Percentiles rank a stretch among this genome's conserved stretches.
These are phyloP conservation scores for Artemisia argyi DNA, from an alignment of 129 eudicot genomes.

Conservation along the genomic window DNA sequence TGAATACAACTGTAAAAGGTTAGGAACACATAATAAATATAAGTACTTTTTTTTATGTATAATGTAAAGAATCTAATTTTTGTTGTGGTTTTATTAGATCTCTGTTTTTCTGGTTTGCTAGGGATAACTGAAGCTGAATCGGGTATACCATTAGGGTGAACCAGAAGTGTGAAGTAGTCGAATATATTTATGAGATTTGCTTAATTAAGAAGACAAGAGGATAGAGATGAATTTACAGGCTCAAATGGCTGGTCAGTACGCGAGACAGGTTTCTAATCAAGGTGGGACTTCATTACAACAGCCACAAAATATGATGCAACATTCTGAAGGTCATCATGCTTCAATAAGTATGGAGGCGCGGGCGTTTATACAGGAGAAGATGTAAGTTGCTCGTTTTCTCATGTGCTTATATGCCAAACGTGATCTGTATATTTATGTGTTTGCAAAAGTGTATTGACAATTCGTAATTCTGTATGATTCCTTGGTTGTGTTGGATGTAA, in stretches of 20 bases:
- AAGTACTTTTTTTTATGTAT: neutral
- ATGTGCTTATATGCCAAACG: neutral
- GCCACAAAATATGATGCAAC: slow-evolving; percentile 53
- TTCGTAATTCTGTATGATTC: neutral
- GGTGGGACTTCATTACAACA: slow-evolving; percentile 41
- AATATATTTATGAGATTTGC: slow-evolving; percentile 29
- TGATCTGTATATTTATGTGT: slow-evolving; percentile 11
- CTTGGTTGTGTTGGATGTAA: slow-evolving; percentile 5
- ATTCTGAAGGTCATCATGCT: slow-evolving; percentile 36
- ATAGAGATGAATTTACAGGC: slow-evolving; percentile 69
- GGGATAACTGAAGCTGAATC: slow-evolving; percentile 23
- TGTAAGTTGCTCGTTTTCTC: slow-evolving; percentile 37
- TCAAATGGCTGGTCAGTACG: slow-evolving; percentile 53
- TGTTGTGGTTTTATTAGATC: neutral
- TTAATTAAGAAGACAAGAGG: slow-evolving; percentile 28
- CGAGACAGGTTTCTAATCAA: slow-evolving; percentile 56
- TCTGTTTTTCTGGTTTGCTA: slow-evolving; percentile 16
- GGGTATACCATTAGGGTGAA: slow-evolving; percentile 4
- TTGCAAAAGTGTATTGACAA: neutral
- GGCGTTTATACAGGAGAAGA: slow-evolving; percentile 31
- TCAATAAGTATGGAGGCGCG: slow-evolving; percentile 45
- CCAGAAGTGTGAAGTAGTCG: slow-evolving; percentile 20
- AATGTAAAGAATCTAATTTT: neutral
- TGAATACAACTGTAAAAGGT: neutral
- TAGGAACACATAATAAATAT: neutral